Conservation (phyloP, 2,329 filamentous ascomycete species). For the Sporothrix luriei region DNA sequence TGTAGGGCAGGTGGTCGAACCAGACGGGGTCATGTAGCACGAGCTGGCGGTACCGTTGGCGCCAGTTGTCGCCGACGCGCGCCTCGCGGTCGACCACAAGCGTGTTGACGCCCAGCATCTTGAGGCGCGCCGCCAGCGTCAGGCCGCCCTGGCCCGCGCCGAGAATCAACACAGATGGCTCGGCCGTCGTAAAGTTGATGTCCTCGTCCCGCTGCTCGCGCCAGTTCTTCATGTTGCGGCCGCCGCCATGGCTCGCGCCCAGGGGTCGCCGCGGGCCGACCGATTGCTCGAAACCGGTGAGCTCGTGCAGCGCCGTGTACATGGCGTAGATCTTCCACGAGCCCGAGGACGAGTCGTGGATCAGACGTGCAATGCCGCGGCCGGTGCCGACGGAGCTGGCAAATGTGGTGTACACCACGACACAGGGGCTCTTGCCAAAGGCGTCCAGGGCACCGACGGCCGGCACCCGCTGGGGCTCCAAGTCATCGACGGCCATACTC, state of each 20-base stretch:
- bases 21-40: constrained; percentile 69
- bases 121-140: constrained; percentile 59
- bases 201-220: constrained; percentile 55
- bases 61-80: constrained; percentile 66
- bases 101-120: constrained; percentile 58
- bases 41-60: constrained; percentile 63
- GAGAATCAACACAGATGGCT: constrained; percentile 62
- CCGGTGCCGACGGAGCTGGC: constrained; percentile 59
- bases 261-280: constrained; percentile 52
- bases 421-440: constrained; percentile 51
- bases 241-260: constrained; percentile 60
- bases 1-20: constrained; percentile 64
- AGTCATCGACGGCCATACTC: constrained; percentile 51
- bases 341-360: constrained; percentile 45
- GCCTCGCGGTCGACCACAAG: constrained; percentile 63
- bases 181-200: constrained; percentile 50
- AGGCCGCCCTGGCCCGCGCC: constrained; percentile 65
- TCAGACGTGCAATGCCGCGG: constrained; percentile 58
- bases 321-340: constrained; percentile 66
- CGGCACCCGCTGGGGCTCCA: constrained; percentile 50
- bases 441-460: constrained; percentile 53
- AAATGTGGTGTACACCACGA: constrained; percentile 60
- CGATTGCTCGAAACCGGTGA: constrained; percentile 58
- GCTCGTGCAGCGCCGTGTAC: constrained; percentile 59
- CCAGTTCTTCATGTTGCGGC: constrained; percentile 61